These are phyloP conservation scores for Solioccasus polychromus DNA, from an alignment of 768 basidiomycete species.

Conservation along the genomic window DNA sequence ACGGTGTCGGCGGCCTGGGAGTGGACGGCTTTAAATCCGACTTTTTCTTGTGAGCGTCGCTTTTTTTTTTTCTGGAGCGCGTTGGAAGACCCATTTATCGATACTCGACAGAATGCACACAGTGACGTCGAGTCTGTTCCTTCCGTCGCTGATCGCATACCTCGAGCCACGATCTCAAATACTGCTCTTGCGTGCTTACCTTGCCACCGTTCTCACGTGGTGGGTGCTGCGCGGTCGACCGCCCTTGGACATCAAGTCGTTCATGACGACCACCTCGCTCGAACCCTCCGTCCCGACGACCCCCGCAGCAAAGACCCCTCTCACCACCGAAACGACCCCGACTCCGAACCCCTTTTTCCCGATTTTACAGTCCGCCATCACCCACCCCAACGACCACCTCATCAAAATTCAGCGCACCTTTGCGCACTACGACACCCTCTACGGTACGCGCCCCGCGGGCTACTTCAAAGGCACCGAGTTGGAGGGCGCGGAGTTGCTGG, in stretches of 20 bases:
- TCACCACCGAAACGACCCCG: constrained; percentile 12
- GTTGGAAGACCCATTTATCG: not conserved
- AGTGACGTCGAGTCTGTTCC: constrained; percentile 31
- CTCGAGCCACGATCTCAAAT: constrained; percentile 18
- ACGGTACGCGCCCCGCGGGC: constrained; percentile 24
- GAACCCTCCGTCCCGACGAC: constrained; percentile 9
- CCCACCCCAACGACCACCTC: constrained; percentile 35
- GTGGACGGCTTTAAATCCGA: constrained; percentile 39
- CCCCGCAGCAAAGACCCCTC: not conserved
- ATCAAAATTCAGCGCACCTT: constrained; percentile 34
- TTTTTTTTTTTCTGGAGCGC: not conserved
- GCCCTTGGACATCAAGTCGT: constrained; percentile 26
- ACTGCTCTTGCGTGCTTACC: constrained; percentile 29
- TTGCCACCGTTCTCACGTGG: constrained; percentile 21
- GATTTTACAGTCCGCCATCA: constrained; percentile 37
- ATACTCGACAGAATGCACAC: constrained; percentile 21
- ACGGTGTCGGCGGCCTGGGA: constrained; percentile 55
- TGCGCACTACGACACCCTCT: constrained; percentile 32
- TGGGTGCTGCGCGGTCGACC: constrained; percentile 34
- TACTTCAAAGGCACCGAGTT: constrained; percentile 31
- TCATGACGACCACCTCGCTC: constrained; percentile 28
- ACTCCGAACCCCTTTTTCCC: constrained; percentile 40
- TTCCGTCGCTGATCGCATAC: constrained; percentile 23
- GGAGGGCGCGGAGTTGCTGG: constrained; percentile 30
- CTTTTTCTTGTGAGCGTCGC: constrained; percentile 60